Percentiles rank a stretch among this genome's conserved stretches.
Conservation (phyloP, 1,284 basidiomycete species). For the Moniliella sp. region DNA sequence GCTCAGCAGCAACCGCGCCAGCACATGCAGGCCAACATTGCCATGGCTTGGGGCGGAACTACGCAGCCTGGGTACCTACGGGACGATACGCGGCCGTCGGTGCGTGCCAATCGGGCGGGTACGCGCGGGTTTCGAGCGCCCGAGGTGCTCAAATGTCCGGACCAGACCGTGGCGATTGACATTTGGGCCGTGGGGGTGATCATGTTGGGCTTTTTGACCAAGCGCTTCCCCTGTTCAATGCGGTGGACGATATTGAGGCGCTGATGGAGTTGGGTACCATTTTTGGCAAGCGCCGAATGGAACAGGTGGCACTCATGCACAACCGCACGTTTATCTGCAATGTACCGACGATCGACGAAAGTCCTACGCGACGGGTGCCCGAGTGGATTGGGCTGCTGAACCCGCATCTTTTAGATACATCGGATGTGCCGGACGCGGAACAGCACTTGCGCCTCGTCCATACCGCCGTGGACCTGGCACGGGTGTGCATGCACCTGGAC, state of each 20-base stretch:
- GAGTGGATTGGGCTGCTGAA: constrained; percentile 22
- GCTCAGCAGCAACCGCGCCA: neutral
- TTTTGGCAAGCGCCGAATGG: constrained; percentile 63
- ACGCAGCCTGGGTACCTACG: constrained; percentile 21
- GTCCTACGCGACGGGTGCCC: constrained; percentile 4
- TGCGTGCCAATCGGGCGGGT: constrained; percentile 86
- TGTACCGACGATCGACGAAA: neutral
- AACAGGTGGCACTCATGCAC: constrained; percentile 65
- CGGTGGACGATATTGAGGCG: constrained; percentile 80
- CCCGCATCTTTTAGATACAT: constrained; percentile 13
- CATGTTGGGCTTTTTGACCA: constrained; percentile 68
- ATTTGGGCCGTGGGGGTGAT: constrained; percentile 89
- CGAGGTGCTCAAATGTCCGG: constrained; percentile 84
- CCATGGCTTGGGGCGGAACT: constrained; percentile 24
- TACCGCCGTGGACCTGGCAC: constrained; percentile 20
- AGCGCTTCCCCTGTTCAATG: constrained; percentile 94
- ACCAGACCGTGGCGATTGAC: constrained; percentile 87
- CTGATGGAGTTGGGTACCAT: constrained; percentile 79
- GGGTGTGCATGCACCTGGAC: constrained; percentile 21
- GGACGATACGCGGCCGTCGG: constrained; percentile 41
- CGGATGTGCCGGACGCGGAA: constrained; percentile 13
- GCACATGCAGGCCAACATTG: constrained; percentile 11
- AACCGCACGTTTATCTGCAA: constrained; percentile 26
- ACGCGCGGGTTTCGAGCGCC: constrained; percentile 90
- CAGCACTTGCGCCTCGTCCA: constrained; percentile 14